Evolutionary conservation across 352 stramenopile species (phyloP).

Genomic region (Phytopythium delawarense): DNA sequence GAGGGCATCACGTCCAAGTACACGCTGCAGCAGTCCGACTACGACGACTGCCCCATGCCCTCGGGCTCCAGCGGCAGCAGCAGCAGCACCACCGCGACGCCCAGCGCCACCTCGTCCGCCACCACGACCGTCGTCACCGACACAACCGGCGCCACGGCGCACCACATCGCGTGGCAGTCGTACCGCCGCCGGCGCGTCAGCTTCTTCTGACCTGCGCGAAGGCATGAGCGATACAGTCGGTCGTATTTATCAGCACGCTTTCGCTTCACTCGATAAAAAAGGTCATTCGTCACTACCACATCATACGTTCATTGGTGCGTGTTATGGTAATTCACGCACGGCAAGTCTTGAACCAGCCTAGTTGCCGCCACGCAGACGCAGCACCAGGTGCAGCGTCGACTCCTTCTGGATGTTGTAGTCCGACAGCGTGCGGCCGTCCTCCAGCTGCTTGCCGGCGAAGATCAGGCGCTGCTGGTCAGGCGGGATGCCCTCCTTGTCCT

Average conservation of each 20-base stretch:
- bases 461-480: slow-evolving; percentile 95
- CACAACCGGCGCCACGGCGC: slow-evolving; percentile 23
- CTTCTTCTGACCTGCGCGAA: slow-evolving; percentile 20
- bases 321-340: neutral
- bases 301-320: slow-evolving; percentile 8
- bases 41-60: slow-evolving; percentile 36
- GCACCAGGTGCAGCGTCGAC: slow-evolving; percentile 91
- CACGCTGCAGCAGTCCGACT: slow-evolving; percentile 29
- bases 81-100: slow-evolving; percentile 6
- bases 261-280: neutral
- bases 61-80: slow-evolving; percentile 17
- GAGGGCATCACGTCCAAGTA: slow-evolving; percentile 89
- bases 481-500: slow-evolving; percentile 92
- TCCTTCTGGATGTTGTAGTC: slow-evolving; percentile 94
- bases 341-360: neutral
- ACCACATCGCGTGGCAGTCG: slow-evolving; percentile 34
- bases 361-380: slow-evolving; percentile 73
- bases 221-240: neutral
- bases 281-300: neutral
- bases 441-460: slow-evolving; percentile 90
- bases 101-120: slow-evolving; percentile 9
- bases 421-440: slow-evolving; percentile 89
- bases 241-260: slow-evolving; percentile 2
- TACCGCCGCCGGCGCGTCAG: slow-evolving; percentile 25
- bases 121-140: slow-evolving; percentile 24